Evolutionary conservation across 2,329 filamentous ascomycete species (phyloP), one percentile per base, ranked within the genome.

Genomic region (Penicillium sp.): DNA sequence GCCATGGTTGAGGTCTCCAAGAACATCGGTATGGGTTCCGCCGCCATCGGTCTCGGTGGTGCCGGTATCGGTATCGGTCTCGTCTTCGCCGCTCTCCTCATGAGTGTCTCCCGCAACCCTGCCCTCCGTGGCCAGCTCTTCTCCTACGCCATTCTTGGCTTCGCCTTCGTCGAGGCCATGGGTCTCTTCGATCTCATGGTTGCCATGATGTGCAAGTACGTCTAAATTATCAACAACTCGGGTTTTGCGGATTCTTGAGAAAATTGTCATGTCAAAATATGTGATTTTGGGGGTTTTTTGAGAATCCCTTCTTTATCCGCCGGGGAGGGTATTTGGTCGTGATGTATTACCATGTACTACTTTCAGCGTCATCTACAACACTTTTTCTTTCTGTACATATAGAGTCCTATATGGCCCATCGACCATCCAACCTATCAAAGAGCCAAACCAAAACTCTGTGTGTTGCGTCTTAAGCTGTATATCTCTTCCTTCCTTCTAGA

Each of bases 51-150:
- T 87, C 87, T 95, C 71, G 88, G 87, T 73, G 87, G 87, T 86
- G 87, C 88, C 72, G 87, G 88, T 89, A 89, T 93, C 76, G 89
- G 89, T 88, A 95, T 93, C 78, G 89, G 89, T 82, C 84, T 92
- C 73, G 89, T 95, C 73, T 95, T 95, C 84, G 88, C 87, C 73
- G 85, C 88, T 70, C 88, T 95, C 74, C 82, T 95, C 72, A 85
- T 88, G 77, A 84, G 84, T 79, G 88, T 93, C 75, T 88, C 89
- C 80, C 88, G 89, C 80, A 95, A 95, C 88, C 89, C 89, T 72
- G 87, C 87, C 72, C 88, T 95, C 80, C 87, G 88, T 80, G 89
- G 88, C 75, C 89, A 95, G 84, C 88, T 95, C 72, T 95, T 93
- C 87, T 88, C 87, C 66, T 92, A 93, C 80, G 88, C 88, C 83